These are phyloP conservation scores for Leptographium lundbergii DNA, from an alignment of 2,329 filamentous ascomycete genomes.

Conservation along the genomic window DNA sequence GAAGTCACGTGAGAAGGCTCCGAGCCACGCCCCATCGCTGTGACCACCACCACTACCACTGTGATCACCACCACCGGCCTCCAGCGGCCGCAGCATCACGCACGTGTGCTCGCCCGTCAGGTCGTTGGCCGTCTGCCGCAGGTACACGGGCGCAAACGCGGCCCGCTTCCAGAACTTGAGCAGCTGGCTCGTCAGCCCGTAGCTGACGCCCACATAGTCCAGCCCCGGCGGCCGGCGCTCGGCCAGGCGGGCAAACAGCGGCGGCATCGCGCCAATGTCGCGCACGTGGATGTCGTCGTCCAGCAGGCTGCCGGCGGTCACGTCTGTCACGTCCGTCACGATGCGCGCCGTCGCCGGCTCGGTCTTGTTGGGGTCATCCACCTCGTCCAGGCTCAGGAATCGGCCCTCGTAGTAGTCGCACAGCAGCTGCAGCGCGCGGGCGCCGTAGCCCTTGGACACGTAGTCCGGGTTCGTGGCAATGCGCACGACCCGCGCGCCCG, in stretches of 20 bases:
- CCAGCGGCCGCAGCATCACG: conserved; percentile 82
- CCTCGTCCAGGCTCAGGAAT: conserved; percentile 72
- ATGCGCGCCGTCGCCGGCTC: conserved; percentile 20
- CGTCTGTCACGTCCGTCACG: conserved; percentile 60
- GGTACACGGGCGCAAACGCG: conserved; percentile 77
- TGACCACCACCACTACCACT: conserved; percentile 29
- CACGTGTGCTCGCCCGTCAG: conserved; percentile 95
- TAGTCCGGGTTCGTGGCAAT: conserved; percentile 97
- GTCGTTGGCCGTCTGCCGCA: conserved; percentile 89
- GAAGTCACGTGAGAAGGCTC: conserved; percentile 85
- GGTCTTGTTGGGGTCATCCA: conserved; percentile 51
- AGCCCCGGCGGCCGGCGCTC: conserved; percentile 69
- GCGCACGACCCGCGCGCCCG: conserved; percentile 80
- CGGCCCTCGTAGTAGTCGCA: conserved; percentile 92
- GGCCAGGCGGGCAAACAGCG: conserved; percentile 76
- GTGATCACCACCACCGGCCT: neutral
- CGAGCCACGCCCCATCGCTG: conserved; percentile 53
- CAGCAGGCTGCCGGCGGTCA: conserved; percentile 58
- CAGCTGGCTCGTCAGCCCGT: conserved; percentile 73
- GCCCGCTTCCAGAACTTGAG: conserved; percentile 97
- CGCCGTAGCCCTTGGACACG: conserved; percentile 83
- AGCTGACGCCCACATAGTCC: conserved; percentile 92
- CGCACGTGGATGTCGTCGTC: conserved; percentile 83
- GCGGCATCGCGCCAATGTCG: conserved; percentile 84
- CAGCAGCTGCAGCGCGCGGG: conserved; percentile 74